phyloP scores from a whole-genome alignment of 805 yeast species.

The Candida tammaniensis region DNA sequence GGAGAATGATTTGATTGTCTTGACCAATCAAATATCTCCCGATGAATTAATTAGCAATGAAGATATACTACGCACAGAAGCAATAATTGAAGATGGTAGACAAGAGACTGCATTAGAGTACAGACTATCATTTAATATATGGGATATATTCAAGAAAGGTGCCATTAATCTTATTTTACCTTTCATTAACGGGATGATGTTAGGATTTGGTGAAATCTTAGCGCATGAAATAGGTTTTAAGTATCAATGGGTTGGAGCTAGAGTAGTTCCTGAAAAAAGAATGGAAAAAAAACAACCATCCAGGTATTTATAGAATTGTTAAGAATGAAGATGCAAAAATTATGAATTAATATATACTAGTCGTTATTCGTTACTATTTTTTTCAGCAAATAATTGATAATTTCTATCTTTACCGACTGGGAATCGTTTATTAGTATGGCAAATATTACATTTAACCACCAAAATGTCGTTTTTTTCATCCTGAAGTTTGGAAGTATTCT shows the following conservation, averaged over 20 bases:
- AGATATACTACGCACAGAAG: slow-evolving; percentile 27
- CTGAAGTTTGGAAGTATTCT: slow-evolving; percentile 37
- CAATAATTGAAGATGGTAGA: slow-evolving; percentile 12
- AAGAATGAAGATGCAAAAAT: background rate
- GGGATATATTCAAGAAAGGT: slow-evolving; percentile 45
- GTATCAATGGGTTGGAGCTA: slow-evolving; percentile 73
- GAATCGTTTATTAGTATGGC: slow-evolving; percentile 53
- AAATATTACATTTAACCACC: slow-evolving; percentile 47
- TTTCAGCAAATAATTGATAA: slow-evolving; percentile 48
- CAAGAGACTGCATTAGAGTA: slow-evolving; percentile 10
- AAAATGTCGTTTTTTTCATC: slow-evolving; percentile 43
- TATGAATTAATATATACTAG: background rate
- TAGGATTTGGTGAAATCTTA: slow-evolving; percentile 91
- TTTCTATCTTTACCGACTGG: slow-evolving; percentile 59
- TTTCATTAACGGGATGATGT: slow-evolving; percentile 89
- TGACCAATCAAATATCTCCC: slow-evolving; percentile 25
- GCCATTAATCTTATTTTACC: slow-evolving; percentile 81
- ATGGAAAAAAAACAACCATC: slow-evolving; percentile 18
- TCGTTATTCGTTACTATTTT: slow-evolving; percentile 15
- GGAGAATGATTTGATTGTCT: slow-evolving; percentile 20
- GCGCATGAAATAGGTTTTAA: slow-evolving; percentile 90
- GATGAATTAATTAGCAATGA: slow-evolving; percentile 28
- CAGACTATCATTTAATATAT: slow-evolving; percentile 21
- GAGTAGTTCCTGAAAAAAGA: slow-evolving; percentile 45
- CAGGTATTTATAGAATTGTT: slow-evolving; percentile 7